Base-by-base conservation (phyloP, 2,329 filamentous ascomycete genomes). In the Paradendryphiella salina region DNA sequence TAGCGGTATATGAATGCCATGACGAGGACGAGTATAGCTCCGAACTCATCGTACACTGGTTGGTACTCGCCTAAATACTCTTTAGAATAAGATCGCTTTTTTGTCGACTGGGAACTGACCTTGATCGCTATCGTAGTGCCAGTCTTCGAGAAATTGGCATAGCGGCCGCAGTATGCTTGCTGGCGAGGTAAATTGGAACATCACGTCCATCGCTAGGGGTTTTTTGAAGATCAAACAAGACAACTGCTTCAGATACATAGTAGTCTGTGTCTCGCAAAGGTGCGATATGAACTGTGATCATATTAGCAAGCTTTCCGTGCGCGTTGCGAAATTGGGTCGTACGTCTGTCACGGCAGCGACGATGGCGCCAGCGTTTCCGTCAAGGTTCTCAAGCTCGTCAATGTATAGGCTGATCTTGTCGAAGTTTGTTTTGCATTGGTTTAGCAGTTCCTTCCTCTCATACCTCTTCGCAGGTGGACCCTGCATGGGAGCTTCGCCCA, bases 341-440 rank as follows among this genome's bases (percentile, higher is more conserved):
- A 77, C 73, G 50, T 79, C 75, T 20, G 75, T 73, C 8, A 80
- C 57, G 21, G 91, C 92, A 53, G 87, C 85, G 42, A 88, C 88
- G 14, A 95, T 89, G 2, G 90, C 90, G 2, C 89, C 90, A 2
- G 90, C 90, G 70, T 96, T 96, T 1, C 93, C 93, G 64, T 96
- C 90, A 81, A 94, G 91, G 42, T 87, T 87, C 49, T 96, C 90
- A 18, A 99, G 79, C 63, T 96, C 90, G 32, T 85, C 83, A 33
- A 96, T 84, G 26, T 96, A 79, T 35, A 85, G 82, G 59, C 91
- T 88, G 1, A 89, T 84, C 56, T 86, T 84, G 54, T 90, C 88
- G 0, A 86, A 83, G 59, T 95, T 90, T 9, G 83, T 81, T 39
- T 87, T 81, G 57, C 91, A 96, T 66, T 94, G 86, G 40, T 85